These are phyloP conservation scores for Telfairia occidentalis DNA, from an alignment of 331 rosid species.

Conservation along the genomic window DNA sequence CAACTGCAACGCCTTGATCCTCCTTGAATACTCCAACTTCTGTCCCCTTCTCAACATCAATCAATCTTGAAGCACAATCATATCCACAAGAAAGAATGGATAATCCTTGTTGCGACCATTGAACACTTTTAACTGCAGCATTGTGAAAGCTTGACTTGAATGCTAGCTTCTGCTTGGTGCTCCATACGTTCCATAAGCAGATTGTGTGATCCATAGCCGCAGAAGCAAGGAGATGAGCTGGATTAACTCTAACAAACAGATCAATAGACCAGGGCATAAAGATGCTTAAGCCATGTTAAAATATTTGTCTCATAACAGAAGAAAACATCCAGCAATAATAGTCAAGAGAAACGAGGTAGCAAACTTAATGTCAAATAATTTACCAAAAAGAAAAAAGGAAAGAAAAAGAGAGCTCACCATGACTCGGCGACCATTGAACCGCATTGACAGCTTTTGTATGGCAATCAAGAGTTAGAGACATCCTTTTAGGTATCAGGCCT, in stretches of 20 bases:
- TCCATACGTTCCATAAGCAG: slow-evolving; percentile 87
- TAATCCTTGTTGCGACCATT: slow-evolving; percentile 59
- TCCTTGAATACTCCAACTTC: slow-evolving; percentile 56
- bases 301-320: neutral
- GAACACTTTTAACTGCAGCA: slow-evolving; percentile 70
- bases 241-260: slow-evolving; percentile 53
- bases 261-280: slow-evolving; percentile 28
- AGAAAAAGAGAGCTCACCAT: slow-evolving; percentile 30
- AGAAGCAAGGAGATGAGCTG: slow-evolving; percentile 98
- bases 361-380: slow-evolving; percentile 13
- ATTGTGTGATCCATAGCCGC: slow-evolving; percentile 76
- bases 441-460: slow-evolving; percentile 68
- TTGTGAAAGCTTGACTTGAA: slow-evolving; percentile 41
- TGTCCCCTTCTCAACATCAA: slow-evolving; percentile 69
- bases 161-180: slow-evolving; percentile 57
- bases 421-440: slow-evolving; percentile 67
- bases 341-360: neutral
- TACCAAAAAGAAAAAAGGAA: slow-evolving; percentile 8
- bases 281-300: neutral
- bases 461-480: slow-evolving; percentile 33
- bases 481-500: slow-evolving; percentile 30
- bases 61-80: slow-evolving; percentile 60
- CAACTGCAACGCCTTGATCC: slow-evolving; percentile 59
- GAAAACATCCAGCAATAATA: neutral
- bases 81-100: slow-evolving; percentile 77